A percentile compares a stretch with the other conserved stretches of the same genome.
Conservation (phyloP, 805 yeast genomes). For the Zygosaccharomyces siamensis region DNA sequence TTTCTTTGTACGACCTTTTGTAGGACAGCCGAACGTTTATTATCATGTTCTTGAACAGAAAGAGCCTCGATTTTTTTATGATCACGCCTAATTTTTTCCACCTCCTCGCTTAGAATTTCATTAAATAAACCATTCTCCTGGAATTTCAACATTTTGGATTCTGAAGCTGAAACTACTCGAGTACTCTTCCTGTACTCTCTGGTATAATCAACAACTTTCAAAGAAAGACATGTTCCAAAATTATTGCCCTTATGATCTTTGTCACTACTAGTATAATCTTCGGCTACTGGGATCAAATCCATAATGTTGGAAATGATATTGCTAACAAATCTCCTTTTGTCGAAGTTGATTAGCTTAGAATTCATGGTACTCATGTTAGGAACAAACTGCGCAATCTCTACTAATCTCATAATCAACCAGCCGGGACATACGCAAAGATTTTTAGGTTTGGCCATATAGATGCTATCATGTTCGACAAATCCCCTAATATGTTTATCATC, state of each 20-base stretch:
- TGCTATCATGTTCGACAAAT: conserved; percentile 34
- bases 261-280: conserved; percentile 10
- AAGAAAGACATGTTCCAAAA: conserved; percentile 22
- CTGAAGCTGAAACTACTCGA: conserved; percentile 42
- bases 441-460: conserved; percentile 32
- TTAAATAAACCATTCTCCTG: conserved; percentile 42
- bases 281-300: conserved; percentile 36
- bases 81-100: conserved; percentile 51
- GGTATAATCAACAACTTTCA: conserved; percentile 31
- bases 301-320: conserved; percentile 54
- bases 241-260: background rate
- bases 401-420: conserved; percentile 77
- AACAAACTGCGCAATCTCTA: conserved; percentile 69
- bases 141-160: conserved; percentile 38
- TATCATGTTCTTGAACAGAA: conserved; percentile 36
- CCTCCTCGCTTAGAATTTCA: conserved; percentile 44
- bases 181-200: conserved; percentile 23
- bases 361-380: conserved; percentile 72
- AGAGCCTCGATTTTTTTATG: conserved; percentile 40
- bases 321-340: conserved; percentile 68
- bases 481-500: conserved; percentile 24
- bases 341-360: conserved; percentile 71
- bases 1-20: conserved; percentile 28
- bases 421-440: conserved; percentile 81
- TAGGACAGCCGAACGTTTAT: conserved; percentile 31